A percentile compares a stretch with the other conserved stretches of the same genome.
These are phyloP conservation scores for Alternaria triticina DNA, from an alignment of 2,329 filamentous ascomycete genomes.

Conservation along the genomic window DNA sequence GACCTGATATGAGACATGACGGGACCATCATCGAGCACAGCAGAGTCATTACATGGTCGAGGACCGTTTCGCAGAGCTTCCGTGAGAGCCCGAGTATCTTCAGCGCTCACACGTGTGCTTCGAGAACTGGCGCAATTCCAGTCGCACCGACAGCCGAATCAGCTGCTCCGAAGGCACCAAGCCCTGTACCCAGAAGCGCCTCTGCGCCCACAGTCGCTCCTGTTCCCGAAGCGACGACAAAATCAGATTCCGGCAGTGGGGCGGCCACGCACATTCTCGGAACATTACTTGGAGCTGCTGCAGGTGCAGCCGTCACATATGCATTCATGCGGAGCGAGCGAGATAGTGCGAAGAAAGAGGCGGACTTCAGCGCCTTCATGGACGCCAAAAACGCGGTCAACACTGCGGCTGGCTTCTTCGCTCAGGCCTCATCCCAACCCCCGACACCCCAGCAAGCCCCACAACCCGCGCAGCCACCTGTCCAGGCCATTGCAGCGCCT, in stretches of 20 bases:
- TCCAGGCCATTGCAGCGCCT: slow-evolving; percentile 29
- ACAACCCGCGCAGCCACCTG: slow-evolving; percentile 29
- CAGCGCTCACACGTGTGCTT: slow-evolving; percentile 35
- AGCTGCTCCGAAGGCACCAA: slow-evolving; percentile 31
- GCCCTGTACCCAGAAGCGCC: slow-evolving; percentile 34
- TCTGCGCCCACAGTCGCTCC: slow-evolving; percentile 37
- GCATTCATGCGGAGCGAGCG: slow-evolving; percentile 69
- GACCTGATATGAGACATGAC: slow-evolving; percentile 47
- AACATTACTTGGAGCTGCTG: slow-evolving; percentile 78
- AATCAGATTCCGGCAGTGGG: slow-evolving; percentile 51
- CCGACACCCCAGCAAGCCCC: slow-evolving; percentile 40
- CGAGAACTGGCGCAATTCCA: slow-evolving; percentile 31
- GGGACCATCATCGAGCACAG: slow-evolving; percentile 51
- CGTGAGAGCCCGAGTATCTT: slow-evolving; percentile 42
- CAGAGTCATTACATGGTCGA: slow-evolving; percentile 53
- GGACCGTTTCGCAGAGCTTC: slow-evolving; percentile 40
- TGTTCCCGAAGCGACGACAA: slow-evolving; percentile 31
- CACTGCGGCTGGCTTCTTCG: slow-evolving; percentile 33
- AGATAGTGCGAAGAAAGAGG: slow-evolving; percentile 54
- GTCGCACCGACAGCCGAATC: slow-evolving; percentile 34
- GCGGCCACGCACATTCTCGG: slow-evolving; percentile 72
- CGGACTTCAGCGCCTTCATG: slow-evolving; percentile 47
- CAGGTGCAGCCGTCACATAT: slow-evolving; percentile 78
- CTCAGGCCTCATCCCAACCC: slow-evolving; percentile 36
- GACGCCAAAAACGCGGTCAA: slow-evolving; percentile 41